Evolutionary conservation across 345 rosid species (phyloP).

Genomic region (Populus nigra): DNA sequence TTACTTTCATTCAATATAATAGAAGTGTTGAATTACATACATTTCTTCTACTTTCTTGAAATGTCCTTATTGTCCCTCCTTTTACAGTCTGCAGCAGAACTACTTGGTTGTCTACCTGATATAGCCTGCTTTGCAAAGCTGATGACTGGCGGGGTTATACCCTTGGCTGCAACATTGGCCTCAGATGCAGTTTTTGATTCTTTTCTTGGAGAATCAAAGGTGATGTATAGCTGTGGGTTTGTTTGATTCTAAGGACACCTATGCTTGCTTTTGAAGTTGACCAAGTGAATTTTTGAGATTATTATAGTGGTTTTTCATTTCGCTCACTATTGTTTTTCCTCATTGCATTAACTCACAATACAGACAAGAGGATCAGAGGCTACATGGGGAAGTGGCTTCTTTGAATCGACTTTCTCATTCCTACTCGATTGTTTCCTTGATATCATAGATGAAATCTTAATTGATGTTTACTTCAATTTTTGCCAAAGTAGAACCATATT

Average conservation of each 20-base stretch:
- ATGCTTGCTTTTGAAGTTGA: not conserved
- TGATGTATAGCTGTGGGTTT: constrained; percentile 20
- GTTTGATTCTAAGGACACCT: not conserved
- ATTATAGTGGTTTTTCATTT: not conserved
- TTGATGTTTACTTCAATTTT: not conserved
- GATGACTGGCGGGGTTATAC: constrained; percentile 87
- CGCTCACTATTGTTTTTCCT: not conserved
- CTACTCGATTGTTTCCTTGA: not conserved
- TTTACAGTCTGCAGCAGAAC: constrained; percentile 68
- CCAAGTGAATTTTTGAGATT: not conserved
- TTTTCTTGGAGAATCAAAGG: constrained; percentile 92
- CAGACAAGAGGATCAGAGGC: not conserved
- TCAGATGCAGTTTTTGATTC: constrained; percentile 65
- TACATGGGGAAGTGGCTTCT: not conserved
- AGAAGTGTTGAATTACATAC: not conserved
- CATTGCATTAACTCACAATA: not conserved
- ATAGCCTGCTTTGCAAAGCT: constrained; percentile 92
- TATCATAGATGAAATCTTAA: constrained; percentile 1
- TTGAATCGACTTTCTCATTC: not conserved
- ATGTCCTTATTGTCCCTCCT: constrained; percentile 10
- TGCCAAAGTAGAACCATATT: not conserved
- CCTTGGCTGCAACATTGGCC: constrained; percentile 87
- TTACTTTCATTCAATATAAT: not conserved
- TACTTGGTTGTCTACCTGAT: constrained; percentile 79
- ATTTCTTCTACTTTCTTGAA: constrained; percentile 14